Evolutionary conservation across 768 basidiomycete genomes (phyloP), one percentile per base, ranked within the genome.

Genomic region (Harrya chromipes): DNA sequence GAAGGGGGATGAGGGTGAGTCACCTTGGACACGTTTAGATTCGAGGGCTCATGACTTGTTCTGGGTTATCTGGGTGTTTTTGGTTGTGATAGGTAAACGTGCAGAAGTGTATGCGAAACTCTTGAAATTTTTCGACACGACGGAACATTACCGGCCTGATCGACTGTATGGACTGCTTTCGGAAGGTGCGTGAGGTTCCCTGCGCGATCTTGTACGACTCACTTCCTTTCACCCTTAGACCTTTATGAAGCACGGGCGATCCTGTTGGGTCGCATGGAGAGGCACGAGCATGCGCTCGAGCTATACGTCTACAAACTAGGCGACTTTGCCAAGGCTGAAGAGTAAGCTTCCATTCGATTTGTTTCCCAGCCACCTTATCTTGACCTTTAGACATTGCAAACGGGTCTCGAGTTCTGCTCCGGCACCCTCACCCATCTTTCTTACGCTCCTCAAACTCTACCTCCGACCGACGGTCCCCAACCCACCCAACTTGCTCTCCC

Each of bases 241-340:
- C 74, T 97, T 34, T 92, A 81, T 51, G 93, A 98, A 67, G 93
- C 90, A 14, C 84, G 93, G 36, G 97, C 97, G 0, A 84, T 97
- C 50, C 77, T 99, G 7, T 73, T 97, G 10, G 97, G 97, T 10
- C 79, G 88, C 39, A 76, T 97, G 52, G 92, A 89, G 2, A 83
- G 90, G 46, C 95, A 98, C 53, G 92, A 97, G 53, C 90, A 86
- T 53, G 94, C 95, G 1, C 79, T 98, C n/a, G 91, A 94, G 62
- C 79, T 95, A 13, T 99, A 98, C 64, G 93, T 94, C 6, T 87
- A 97, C 62, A 82, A 84, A 31, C 74, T 98, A 27, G 79, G 84
- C 34, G 87, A 94, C 61, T 92, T 86, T 64, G 53, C 70, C 23
- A 92, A 92, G 54, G 97, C 97, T 0, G 97, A 98, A 73, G 83